Base-by-base conservation (phyloP, 2,329 filamentous ascomycete genomes). In the Aspergillus spinulosporus region DNA sequence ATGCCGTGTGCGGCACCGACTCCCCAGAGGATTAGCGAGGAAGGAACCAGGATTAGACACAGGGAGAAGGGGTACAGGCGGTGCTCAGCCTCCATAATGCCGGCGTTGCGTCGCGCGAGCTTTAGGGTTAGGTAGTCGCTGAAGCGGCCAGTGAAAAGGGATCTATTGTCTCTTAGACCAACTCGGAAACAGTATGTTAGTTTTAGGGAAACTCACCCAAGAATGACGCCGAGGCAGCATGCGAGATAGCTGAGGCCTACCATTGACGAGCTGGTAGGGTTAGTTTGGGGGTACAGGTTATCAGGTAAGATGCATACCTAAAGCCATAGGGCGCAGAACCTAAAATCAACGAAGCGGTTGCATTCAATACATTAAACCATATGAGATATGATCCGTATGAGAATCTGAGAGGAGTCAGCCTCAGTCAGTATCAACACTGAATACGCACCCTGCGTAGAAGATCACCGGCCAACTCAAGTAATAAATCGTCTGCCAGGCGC, bases 1-100 rank as follows among this genome's bases (percentile, higher is more conserved):
- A 77, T 57, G 14, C 72, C 67, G 48, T 76, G 74, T 0, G 74
- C 73, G 3, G 76, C 75, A 3, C 73, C 74, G 0, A 78, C 73
- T 12, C 76, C 74, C 70, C 72, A 76, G 4, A 76, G 67, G 1
- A 76, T 60, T 0, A 74, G 62, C 0, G 70, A 67, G 0, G 64
- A 66, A 1, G 74, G 73, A 0, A 74, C 66, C 11, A 74, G 57
- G 5, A 78, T 15, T 1, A 75, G 52, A 42, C 72, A 72, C 2
- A 69, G 62, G 0, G 62, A 43, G 31, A 74, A 74, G 6, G 73
- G 71, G 74, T 74, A 78, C 1, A 76, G 63, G 9, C 74, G 71
- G 34, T 75, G 66, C 52, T 77, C 74, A 3, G 74, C 72, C 61
- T 77, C 74, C 67, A 74, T 73, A 21, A 74, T 62, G 7, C 74